Conservation (phyloP, 1,139 yeast species). For the Sugiyamaella neomexicana region DNA sequence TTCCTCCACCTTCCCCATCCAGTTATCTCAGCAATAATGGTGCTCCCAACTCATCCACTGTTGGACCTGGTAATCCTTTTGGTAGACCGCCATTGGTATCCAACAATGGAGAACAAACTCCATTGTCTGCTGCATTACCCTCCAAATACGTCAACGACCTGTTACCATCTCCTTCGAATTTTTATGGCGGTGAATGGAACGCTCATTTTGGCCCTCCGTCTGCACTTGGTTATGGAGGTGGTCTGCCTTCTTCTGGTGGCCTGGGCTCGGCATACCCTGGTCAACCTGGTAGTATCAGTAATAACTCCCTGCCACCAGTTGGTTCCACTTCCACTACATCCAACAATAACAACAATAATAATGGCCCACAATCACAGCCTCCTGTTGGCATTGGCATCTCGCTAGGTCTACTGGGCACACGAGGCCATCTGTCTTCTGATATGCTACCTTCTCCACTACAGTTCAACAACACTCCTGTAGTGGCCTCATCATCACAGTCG, state of each 20-base stretch:
- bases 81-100: conserved; percentile 35
- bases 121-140: conserved; percentile 44
- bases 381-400: conserved; percentile 23
- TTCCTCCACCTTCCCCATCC: conserved; percentile 35
- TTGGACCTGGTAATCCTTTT: conserved; percentile 41
- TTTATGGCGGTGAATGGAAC: conserved; percentile 42
- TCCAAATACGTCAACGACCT: conserved; percentile 43
- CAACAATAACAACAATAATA: conserved; percentile 1
- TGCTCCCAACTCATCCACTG: conserved; percentile 21
- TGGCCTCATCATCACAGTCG: conserved; percentile 28
- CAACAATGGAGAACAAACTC: conserved; percentile 43
- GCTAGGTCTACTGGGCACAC: conserved; percentile 17
- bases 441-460: conserved; percentile 41
- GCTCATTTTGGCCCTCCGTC: conserved; percentile 30
- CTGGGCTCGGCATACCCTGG: conserved; percentile 18
- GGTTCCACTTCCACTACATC: background rate
- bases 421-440: conserved; percentile 28
- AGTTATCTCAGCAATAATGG: conserved; percentile 26
- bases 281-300: background rate
- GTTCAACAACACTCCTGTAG: conserved; percentile 36
- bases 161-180: conserved; percentile 46
- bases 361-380: background rate
- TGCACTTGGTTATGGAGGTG: conserved; percentile 22
- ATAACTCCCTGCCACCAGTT: background rate
- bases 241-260: conserved; percentile 16